These are phyloP conservation scores for Sorghum bicolor DNA, from an alignment of 176 grass and related monocot species.

Conservation along the genomic window Sorghum_bicolor_NCBIv3 NC_012873.2:62834001-62834500, in stretches of 20 bases:
- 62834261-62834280: background rate
- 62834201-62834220: background rate
- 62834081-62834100: slow-evolving; percentile 18
- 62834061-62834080: slow-evolving; percentile 55
- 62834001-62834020: slow-evolving; percentile 87
- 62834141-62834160: slow-evolving; percentile 45
- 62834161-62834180: slow-evolving; percentile 55
- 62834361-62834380: slow-evolving; percentile 26
- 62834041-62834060: slow-evolving; percentile 95
- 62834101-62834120: slow-evolving; percentile 53
- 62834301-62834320: background rate
- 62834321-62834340: background rate
- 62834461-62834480: slow-evolving; percentile 9
- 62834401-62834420: background rate
- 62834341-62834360: background rate
- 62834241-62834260: slow-evolving; percentile 11
- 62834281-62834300: background rate
- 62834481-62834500: background rate
- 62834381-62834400: background rate
- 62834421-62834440: background rate
- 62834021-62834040: slow-evolving; percentile 99
- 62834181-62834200: background rate
- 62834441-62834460: background rate
- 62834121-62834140: slow-evolving; percentile 54
- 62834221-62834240: background rate